These are phyloP conservation scores for Rhodotorula paludigena DNA, from an alignment of 768 basidiomycete genomes.

Conservation along the genomic window DNA sequence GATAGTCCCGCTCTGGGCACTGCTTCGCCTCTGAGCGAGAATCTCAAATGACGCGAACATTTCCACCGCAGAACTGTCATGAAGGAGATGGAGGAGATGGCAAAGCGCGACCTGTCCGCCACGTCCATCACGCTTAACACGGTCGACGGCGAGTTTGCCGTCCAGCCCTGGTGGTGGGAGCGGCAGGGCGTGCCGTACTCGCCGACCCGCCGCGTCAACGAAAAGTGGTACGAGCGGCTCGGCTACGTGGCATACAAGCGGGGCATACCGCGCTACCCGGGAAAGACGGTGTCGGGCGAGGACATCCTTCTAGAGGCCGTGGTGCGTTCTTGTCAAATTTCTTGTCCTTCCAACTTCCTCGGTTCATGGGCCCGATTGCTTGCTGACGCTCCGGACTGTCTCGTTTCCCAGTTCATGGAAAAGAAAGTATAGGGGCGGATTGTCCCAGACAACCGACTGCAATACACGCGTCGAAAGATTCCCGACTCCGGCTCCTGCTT, in stretches of 20 bases:
- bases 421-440: no score
- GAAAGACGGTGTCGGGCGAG: neutral
- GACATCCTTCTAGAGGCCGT: constrained; percentile 6
- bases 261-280: constrained; percentile 11
- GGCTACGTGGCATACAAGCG: constrained; percentile 25
- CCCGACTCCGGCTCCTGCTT: no score
- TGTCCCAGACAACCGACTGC: no score
- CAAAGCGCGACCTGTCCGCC: neutral
- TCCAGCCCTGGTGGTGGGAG: neutral
- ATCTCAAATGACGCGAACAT: no score
- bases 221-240: constrained; percentile 21
- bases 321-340: no score
- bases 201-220: constrained; percentile 2
- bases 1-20: no score
- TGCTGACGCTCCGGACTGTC: no score
- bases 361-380: no score
- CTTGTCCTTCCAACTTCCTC: no score
- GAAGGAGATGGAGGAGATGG: constrained; percentile 18
- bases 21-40: no score
- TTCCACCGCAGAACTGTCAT: constrained; percentile 16
- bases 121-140: constrained; percentile 26
- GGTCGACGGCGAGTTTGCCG: constrained; percentile 2
- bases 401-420: no score
- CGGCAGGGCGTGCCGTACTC: neutral
- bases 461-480: no score